Evolutionary conservation across 805 yeast genomes (phyloP), one percentile per base, ranked within the genome.

Genomic region (Kluyveromyces dobzhanskii): DNA sequence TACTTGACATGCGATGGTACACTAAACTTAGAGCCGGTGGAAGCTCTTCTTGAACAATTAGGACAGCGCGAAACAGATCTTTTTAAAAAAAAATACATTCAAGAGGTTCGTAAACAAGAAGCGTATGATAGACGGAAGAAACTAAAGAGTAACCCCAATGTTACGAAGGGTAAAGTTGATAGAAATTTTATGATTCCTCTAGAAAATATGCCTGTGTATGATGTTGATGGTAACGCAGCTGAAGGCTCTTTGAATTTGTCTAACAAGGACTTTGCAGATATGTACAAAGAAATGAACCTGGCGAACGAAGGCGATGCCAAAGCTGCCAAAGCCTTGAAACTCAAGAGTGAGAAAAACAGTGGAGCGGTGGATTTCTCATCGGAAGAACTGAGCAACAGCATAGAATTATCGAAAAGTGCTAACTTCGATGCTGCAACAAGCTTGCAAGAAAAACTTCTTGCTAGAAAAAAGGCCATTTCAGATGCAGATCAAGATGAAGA

Each of bases 1-100:
- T 92, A 80, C 58, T 71, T 92, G 54, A 90, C 97, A 1, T 76
- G 88, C 49, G 98, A 92, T 59, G 99, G 99, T 30, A 68, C 69
- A 13, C 71, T 92, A 37, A 78, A 86, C 54, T 59, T 88, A 32
- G 75, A 71, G 29, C 78, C 85, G 38, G 95, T 86, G 4, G 94
- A 88, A 49, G 68, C 69, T 35, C 62, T 92, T 42, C 62, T 92
- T 62, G 57, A 61, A 17, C 74, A 70, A 17, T 66, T 92, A 30
- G 84, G 90, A 7, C 53, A 65, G 25, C 80, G 80, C 53, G 99
- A 92, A 56, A 83, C 77, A 38, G 80, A 71, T 5, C 85, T 92
- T 35, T 85, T 92, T 62, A 69, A 75, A 42, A 71, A 72, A 35
- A 71, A 84, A 49, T 80, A 76, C 45, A 80, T 78, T 10, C 72